Evolutionary conservation across 2,329 filamentous ascomycete genomes (phyloP), one percentile per base, ranked within the genome.

Genomic region (Monilinia polystroma): DNA sequence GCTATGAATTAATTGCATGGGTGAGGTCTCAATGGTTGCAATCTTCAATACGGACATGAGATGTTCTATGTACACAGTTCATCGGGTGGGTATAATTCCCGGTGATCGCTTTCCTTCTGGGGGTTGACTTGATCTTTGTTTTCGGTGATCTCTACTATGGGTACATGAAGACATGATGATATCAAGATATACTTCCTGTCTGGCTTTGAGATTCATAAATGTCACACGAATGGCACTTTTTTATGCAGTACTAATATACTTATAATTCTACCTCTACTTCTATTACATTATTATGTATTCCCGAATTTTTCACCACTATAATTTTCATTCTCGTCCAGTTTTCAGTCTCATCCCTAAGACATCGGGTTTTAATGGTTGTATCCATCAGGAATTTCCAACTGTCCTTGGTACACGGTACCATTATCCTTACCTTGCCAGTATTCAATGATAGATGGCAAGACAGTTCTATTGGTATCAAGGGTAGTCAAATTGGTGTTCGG

Each of bases 371-470:
- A 23, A 8, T 49, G 23, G 6, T 60, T 60, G 20, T 49, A 60
- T 35, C 70, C 73, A 68, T 75, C 73, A n/a, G 76, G 74, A 35
- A 76, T 72, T 68, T 76, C 75, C 23, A 77, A 55, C 18, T 67
- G 32, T 20, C 72, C 73, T 18, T 72, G 64, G 63, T 78, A 78
- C 43, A 73, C 71, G 10, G 72, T 77, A 66, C 71, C 67, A 6
- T 66, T 45, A 53, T 73, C 70, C 29, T 69, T 53, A 4, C 64
- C 69, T 7, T 66, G 69, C 76, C 76, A 78, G 1, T 65, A 54
- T 20, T 68, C 38, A 68, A 71, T 71, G n/a, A 78, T 73, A 10
- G 63, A 63, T 8, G 73, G 73, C 11, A 78, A 64, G 11, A 75
- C 75, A 3, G 72, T 74, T 5, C 78, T 70, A 11, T 74, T 74